These are phyloP conservation scores for Wickerhamiella azymoides DNA, from an alignment of 805 yeast genomes.

Conservation along the genomic window DNA sequence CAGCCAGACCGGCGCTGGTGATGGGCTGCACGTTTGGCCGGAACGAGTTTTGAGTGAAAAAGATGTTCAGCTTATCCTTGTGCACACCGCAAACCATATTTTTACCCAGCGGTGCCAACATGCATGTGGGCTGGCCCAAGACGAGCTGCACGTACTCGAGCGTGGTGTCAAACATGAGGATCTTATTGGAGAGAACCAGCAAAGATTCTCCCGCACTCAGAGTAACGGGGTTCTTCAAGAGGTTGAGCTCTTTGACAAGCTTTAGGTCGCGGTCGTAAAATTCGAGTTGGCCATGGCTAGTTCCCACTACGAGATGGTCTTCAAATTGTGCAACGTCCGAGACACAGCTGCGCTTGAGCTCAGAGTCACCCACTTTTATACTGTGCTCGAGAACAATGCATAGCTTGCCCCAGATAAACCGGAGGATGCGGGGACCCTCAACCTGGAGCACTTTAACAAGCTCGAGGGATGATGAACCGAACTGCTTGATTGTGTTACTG, in stretches of 20 bases:
- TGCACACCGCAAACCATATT: background rate
- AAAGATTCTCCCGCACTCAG: background rate
- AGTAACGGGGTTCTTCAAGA: background rate
- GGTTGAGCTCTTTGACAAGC: background rate
- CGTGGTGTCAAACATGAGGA: background rate
- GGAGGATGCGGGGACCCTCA: background rate
- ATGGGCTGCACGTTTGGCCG: background rate
- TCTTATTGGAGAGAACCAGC: background rate
- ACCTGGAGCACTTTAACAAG: background rate
- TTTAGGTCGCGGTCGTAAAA: background rate
- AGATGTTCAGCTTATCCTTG: background rate
- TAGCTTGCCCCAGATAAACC: background rate
- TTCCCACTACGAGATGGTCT: background rate
- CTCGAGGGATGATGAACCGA: background rate
- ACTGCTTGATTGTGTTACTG: background rate
- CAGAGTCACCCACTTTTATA: background rate
- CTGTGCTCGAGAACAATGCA: background rate
- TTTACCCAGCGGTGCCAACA: background rate
- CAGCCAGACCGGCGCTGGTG: too few relatives aligned
- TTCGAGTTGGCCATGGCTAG: background rate
- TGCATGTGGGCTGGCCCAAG: background rate
- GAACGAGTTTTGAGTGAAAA: background rate
- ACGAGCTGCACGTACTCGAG: background rate
- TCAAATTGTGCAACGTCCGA: background rate
- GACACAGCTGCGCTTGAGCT: background rate